These are phyloP conservation scores for Leucocoprinus leucothites DNA, from an alignment of 768 basidiomycete species.

Conservation along the genomic window DNA sequence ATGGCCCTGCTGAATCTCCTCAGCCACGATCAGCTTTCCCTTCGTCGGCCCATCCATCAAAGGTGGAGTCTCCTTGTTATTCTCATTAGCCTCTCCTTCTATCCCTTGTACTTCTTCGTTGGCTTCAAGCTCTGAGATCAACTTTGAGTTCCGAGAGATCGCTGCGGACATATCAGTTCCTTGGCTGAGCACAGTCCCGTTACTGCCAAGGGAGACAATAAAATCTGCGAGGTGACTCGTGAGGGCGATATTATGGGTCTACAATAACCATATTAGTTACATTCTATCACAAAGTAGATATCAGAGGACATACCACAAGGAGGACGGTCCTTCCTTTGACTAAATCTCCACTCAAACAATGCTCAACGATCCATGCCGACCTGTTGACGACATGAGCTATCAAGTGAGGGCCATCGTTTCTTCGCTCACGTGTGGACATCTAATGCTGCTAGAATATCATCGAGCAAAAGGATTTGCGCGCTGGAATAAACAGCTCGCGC, in stretches of 20 bases:
- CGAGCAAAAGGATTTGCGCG: slow-evolving; percentile 63
- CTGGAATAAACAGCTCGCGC: slow-evolving; percentile 45
- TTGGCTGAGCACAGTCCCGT: slow-evolving; percentile 46
- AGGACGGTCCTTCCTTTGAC: slow-evolving; percentile 79
- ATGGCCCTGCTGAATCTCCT: slow-evolving; percentile 57
- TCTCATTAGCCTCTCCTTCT: slow-evolving; percentile 22
- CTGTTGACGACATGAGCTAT: slow-evolving; percentile 40
- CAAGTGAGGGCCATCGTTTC: not conserved
- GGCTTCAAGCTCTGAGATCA: slow-evolving; percentile 27
- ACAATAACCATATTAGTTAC: not conserved
- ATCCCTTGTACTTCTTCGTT: slow-evolving; percentile 21
- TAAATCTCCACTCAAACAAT: slow-evolving; percentile 79
- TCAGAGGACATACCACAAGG: slow-evolving; percentile 53
- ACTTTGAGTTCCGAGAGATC: slow-evolving; percentile 35
- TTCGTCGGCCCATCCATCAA: slow-evolving; percentile 20
- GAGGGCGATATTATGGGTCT: slow-evolving; percentile 55
- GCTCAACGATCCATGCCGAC: slow-evolving; percentile 74
- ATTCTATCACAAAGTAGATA: not conserved
- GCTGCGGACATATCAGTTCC: slow-evolving; percentile 49
- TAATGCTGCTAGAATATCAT: slow-evolving; percentile 70
- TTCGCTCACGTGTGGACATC: slow-evolving; percentile 33
- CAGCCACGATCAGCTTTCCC: slow-evolving; percentile 58
- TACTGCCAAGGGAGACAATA: slow-evolving; percentile 50
- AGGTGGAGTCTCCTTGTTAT: slow-evolving; percentile 13
- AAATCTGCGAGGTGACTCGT: slow-evolving; percentile 50